A percentile compares a stretch with the other conserved stretches of the same genome.
Evolutionary conservation across 495 filamentous ascomycete genomes (phyloP).

Genomic region (Polyplosphaeria fusca): DNA sequence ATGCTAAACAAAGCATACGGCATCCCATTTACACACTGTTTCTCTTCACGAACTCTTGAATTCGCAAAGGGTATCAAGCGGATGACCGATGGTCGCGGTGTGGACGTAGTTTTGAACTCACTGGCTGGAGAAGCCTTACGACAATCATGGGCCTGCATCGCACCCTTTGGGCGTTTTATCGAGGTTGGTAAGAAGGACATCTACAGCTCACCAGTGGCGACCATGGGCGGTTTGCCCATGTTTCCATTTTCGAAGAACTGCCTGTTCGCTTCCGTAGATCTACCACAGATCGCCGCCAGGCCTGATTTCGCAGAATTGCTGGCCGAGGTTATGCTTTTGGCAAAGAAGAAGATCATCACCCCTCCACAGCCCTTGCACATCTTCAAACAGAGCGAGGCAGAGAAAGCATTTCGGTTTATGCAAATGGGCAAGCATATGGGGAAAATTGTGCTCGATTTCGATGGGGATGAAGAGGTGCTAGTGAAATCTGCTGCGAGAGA

Average conservation of each 20-base stretch:
- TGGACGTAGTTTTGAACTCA: neutral
- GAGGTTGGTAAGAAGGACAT: conserved; percentile 14
- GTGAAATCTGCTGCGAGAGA: neutral
- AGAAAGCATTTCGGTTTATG: conserved; percentile 7
- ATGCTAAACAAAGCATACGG: conserved; percentile 1
- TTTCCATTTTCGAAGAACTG: conserved; percentile 5
- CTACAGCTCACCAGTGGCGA: neutral
- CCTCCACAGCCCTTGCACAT: neutral
- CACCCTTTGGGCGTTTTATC: conserved; percentile 1
- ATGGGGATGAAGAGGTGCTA: neutral
- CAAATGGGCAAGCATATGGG: neutral
- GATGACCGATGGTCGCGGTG: neutral
- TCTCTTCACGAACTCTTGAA: neutral
- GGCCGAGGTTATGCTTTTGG: neutral
- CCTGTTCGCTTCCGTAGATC: conserved; percentile 4
- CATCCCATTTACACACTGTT: neutral
- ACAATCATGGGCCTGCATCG: conserved; percentile 4
- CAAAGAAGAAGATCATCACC: neutral
- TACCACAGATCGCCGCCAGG: neutral
- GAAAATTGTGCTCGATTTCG: conserved; percentile 9
- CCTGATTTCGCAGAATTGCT: neutral
- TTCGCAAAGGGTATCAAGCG: conserved; percentile 5
- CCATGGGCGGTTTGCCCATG: neutral
- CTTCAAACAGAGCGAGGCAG: neutral
- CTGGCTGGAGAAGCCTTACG: conserved; percentile 1